phyloP scores from a whole-genome alignment of 1,139 yeast species.

The Kurtzmaniella quercitrusa region DNA sequence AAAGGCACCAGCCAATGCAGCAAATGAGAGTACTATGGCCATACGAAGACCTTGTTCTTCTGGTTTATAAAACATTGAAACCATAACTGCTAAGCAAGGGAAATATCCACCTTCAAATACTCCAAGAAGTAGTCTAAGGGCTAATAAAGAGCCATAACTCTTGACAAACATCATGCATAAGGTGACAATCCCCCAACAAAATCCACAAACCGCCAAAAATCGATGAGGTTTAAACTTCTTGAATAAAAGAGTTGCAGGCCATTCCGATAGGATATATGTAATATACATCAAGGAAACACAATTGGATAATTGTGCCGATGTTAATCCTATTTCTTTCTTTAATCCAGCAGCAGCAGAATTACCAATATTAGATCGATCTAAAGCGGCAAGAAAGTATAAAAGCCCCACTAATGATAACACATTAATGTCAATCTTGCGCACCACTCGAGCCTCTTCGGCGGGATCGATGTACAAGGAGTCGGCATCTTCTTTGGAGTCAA shows the following conservation, averaged over 20 bases:
- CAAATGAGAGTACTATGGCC: constrained; percentile 37
- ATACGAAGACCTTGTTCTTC: constrained; percentile 40
- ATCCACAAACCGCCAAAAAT: constrained; percentile 14
- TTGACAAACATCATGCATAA: constrained; percentile 16
- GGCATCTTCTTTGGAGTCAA: neutral
- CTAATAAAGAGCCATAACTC: constrained; percentile 15
- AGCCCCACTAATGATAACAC: constrained; percentile 16
- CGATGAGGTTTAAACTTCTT: constrained; percentile 14
- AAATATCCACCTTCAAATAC: constrained; percentile 19
- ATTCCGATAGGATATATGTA: constrained; percentile 18
- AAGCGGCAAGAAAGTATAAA: constrained; percentile 20
- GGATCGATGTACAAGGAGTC: constrained; percentile 3
- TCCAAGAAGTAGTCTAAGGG: constrained; percentile 19
- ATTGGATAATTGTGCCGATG: constrained; percentile 16
- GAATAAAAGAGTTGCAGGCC: constrained; percentile 15
- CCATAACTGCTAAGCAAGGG: constrained; percentile 37
- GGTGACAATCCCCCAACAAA: constrained; percentile 18
- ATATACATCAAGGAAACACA: constrained; percentile 18
- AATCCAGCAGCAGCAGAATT: constrained; percentile 23
- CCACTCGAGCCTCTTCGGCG: constrained; percentile 5
- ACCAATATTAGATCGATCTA: constrained; percentile 23
- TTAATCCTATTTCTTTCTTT: constrained; percentile 14
- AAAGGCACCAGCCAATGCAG: constrained; percentile 41
- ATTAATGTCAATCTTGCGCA: constrained; percentile 14
- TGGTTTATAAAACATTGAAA: constrained; percentile 35